These are phyloP conservation scores for Aspergillus felis DNA, from an alignment of 2,329 filamentous ascomycete species.

Conservation along the genomic window DNA sequence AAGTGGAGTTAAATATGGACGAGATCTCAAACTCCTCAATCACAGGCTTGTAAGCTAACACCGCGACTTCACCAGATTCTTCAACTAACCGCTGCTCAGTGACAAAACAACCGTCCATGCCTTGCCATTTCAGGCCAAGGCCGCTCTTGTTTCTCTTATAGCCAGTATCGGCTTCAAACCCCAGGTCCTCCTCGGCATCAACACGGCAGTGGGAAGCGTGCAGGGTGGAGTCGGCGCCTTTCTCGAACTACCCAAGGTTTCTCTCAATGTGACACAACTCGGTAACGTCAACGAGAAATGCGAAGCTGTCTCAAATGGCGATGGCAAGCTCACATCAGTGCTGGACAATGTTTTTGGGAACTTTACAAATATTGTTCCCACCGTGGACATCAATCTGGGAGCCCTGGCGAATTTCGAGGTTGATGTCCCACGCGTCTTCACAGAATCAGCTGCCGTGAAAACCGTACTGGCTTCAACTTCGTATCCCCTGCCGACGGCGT, in stretches of 20 bases:
- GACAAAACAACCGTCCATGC: slow-evolving; percentile 13
- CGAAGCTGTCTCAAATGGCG: slow-evolving; percentile 6
- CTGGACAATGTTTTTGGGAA: slow-evolving; percentile 10
- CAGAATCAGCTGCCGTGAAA: not conserved
- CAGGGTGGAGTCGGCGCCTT: slow-evolving; percentile 20
- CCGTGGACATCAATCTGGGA: slow-evolving; percentile 16
- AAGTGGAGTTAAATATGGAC: slow-evolving; percentile 11
- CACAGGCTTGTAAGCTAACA: slow-evolving; percentile 33
- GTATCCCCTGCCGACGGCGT: slow-evolving; percentile 15
- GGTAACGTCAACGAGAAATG: slow-evolving; percentile 17
- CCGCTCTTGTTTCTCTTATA: slow-evolving; percentile 5
- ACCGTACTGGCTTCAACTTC: slow-evolving; percentile 7
- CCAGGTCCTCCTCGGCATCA: slow-evolving; percentile 17
- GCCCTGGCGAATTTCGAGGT: slow-evolving; percentile 15
- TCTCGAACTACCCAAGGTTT: slow-evolving; percentile 18
- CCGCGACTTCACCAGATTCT: not conserved
- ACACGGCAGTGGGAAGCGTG: slow-evolving; percentile 4
- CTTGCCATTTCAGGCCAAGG: slow-evolving; percentile 14
- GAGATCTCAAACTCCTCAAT: slow-evolving; percentile 12
- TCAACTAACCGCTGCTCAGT: slow-evolving; percentile 4
- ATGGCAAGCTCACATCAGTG: not conserved
- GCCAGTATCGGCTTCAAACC: slow-evolving; percentile 14
- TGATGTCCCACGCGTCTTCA: slow-evolving; percentile 1
- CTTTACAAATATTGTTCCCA: slow-evolving; percentile 15
- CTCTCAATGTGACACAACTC: slow-evolving; percentile 16